Evolutionary conservation across 148 eudicot species (phyloP).

Genomic region (Nepenthes mirabilis): DNA sequence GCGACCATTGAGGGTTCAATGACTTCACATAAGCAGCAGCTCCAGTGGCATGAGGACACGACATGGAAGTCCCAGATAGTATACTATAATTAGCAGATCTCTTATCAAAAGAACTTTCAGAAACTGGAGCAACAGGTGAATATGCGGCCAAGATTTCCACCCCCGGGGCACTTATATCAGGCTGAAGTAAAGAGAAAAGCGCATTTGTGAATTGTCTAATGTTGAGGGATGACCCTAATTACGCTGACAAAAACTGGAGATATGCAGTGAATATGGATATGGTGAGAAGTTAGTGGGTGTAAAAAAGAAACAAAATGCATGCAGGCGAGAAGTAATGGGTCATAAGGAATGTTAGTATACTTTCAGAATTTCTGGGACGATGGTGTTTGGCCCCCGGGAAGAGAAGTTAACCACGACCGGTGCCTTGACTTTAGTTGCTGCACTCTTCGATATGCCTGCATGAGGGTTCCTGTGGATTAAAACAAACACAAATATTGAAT

Average conservation of each 20-base stretch:
- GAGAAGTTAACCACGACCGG: background rate
- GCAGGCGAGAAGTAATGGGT: background rate
- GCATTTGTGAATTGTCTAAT: no score
- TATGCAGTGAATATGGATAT: no score
- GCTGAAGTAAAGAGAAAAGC: background rate
- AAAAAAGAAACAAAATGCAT: background rate
- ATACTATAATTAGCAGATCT: slow-evolving; percentile 1
- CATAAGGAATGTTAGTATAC: background rate
- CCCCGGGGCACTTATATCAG: slow-evolving; percentile 8
- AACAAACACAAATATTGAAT: no score
- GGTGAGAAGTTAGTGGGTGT: no score
- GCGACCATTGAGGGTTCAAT: slow-evolving; percentile 1
- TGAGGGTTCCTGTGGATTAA: background rate
- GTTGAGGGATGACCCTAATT: no score
- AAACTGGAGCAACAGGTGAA: background rate
- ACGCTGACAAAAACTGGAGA: no score
- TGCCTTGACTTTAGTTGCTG: background rate
- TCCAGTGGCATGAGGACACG: slow-evolving; percentile 11
- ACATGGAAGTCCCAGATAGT: slow-evolving; percentile 9
- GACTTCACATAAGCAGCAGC: slow-evolving; percentile 9
- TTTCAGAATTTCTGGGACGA: background rate
- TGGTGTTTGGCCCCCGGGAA: background rate
- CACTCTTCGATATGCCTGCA: background rate
- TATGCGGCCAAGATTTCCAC: slow-evolving; percentile 11
- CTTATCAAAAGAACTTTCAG: background rate